Base-by-base conservation (phyloP, 1,139 yeast genomes). In the Candida buenavistaensis region DNA sequence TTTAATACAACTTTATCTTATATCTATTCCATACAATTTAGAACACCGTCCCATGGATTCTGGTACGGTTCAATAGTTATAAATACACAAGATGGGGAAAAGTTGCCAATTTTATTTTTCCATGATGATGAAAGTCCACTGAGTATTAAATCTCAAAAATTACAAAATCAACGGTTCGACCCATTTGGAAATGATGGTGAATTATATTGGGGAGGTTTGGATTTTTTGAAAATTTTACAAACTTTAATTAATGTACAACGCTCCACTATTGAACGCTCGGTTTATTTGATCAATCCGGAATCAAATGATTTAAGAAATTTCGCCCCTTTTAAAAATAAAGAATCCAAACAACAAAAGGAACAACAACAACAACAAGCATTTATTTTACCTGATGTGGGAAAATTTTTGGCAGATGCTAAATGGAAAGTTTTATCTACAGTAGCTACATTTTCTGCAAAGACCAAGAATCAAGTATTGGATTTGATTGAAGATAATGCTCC, bases 161-260 rank as follows among this genome's bases (percentile, higher is more conserved):
- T 73, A 31, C 75, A 80, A 39, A 77, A 75, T 47, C 77, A 80
- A 52, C 64, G 74, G 15, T 88, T 89, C 56, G 86, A 83, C 43
- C 90, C 95, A 0, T 90, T 87, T 58, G 77, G 76, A 14, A 75
- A 72, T 21, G 73, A 74, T 21, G 80, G 78, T 22, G 73, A 72
- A 11, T 54, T 87, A 30, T 83, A 82, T 49, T 92, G 97, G 97
- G 98, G 98, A 17, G 98, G 97, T 1, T 75, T 74, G 28, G 86
- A 86, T 47, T 82, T 94, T 44, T 60, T 88, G 45, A 63, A 68
- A 29, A 72, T 70, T 10, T 59, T 90, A 29, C 63, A 66, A 28
- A 57, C 61, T 30, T 70, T 73, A 45, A 80, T 86, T 26, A 78
- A 77, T 37, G 59, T 88, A 24, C 88, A 82, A 46, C 72, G 72